Conservation (phyloP, 805 yeast genomes). For the Schwanniomyces vanrijiae region DNA sequence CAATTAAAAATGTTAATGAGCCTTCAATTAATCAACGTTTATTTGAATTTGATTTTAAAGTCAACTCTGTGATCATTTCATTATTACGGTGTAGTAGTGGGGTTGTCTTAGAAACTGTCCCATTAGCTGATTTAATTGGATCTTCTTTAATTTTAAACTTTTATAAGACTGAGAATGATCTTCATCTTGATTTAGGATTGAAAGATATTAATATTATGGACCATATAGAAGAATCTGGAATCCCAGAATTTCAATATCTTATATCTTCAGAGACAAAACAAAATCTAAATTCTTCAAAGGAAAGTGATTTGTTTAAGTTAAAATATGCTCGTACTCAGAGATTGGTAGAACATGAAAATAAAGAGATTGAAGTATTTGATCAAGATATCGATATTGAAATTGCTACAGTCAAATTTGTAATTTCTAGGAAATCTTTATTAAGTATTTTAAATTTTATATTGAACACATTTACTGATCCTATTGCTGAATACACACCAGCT, state of each 20-base stretch:
- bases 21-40: constrained; percentile 47
- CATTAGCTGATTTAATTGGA: constrained; percentile 71
- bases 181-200: constrained; percentile 66
- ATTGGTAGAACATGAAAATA: constrained; percentile 52
- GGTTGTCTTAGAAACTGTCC: constrained; percentile 58
- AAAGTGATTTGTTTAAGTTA: constrained; percentile 54
- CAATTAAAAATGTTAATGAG: constrained; percentile 5
- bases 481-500: constrained; percentile 63
- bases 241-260: constrained; percentile 64
- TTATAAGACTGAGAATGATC: constrained; percentile 55
- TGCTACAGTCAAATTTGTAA: constrained; percentile 73
- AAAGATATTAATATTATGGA: constrained; percentile 73
- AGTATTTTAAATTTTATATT: constrained; percentile 77
- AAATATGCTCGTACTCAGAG: constrained; percentile 60
- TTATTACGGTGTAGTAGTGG: constrained; percentile 68
- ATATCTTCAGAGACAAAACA: constrained; percentile 58
- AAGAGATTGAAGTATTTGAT: constrained; percentile 67
- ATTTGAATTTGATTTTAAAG: constrained; percentile 71
- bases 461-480: constrained; percentile 86
- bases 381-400: constrained; percentile 71
- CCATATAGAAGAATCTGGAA: constrained; percentile 61
- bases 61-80: constrained; percentile 61
- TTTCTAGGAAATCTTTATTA: constrained; percentile 75
- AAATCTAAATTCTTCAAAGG: constrained; percentile 29
- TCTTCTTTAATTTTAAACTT: constrained; percentile 62